Base-by-base conservation (phyloP, 768 basidiomycete species). In the Lactarius indigo region DNA sequence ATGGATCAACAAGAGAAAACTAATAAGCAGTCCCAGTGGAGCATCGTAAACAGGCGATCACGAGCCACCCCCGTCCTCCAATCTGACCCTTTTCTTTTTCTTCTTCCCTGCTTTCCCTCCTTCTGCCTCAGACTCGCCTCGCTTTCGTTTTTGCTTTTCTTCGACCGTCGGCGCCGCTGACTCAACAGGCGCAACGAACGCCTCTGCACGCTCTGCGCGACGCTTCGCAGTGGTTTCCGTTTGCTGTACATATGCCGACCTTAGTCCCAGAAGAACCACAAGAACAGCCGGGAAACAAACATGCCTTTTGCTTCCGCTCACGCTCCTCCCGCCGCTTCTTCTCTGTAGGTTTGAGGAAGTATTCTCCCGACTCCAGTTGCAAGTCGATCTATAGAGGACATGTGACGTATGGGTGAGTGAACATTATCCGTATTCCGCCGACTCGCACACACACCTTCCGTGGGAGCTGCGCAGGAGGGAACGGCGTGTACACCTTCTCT, bases 401-500 rank as follows among this genome's bases (percentile, higher is more conserved):
- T 23, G 17, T 8, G 17, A 35, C 41, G 31, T 17, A n/a, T n/a
- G n/a, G n/a, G 59, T 17, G 12, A 33, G 42, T 47, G 35, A 66
- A 26, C 55, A 18, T 20, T 35, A 30, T 9, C 23, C 13, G 23
- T 42, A 15, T 23, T 15, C 33, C 17, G 20, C 17, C n/a, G 15
- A n/a, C 52, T n/a, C 20, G 41, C n/a, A n/a, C 1, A 59, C 77
- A 63, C 72, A 92, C 92, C 84, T 98, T 98, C 72, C 94, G 88
- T 42, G 96, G 96, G 65, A 86, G 83, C 74, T 98, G 97, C 9
- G 96, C 81, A 37, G 97, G 97, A 42, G 97, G 97, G 86, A 98
- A 99, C 1, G 97, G 97, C n/a, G 97, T 98, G 77, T 98, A 98
- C 18, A 87, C 96, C 86, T 96, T 96, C 72, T 85, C 82, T 26